These are phyloP conservation scores for Flaveria sonorensis DNA, from an alignment of 129 eudicot species.

Conservation along the genomic window DNA sequence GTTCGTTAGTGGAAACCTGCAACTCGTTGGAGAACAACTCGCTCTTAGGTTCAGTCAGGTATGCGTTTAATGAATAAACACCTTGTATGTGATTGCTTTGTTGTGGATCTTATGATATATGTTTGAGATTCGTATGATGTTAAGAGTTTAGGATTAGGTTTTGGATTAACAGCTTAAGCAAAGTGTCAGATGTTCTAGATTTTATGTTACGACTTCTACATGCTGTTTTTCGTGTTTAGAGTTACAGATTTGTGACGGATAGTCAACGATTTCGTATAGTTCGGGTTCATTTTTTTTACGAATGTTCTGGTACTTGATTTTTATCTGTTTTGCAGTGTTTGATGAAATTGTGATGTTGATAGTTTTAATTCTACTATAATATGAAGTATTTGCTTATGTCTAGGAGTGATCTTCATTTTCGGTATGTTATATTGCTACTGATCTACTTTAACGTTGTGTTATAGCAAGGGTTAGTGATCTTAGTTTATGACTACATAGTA, in stretches of 20 bases:
- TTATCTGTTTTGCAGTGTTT: slow-evolving; percentile 4
- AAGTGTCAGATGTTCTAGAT: not conserved
- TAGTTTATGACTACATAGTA: not conserved
- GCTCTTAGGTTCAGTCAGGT: slow-evolving; percentile 92
- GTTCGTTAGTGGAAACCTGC: slow-evolving; percentile 79
- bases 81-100: not conserved
- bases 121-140: not conserved
- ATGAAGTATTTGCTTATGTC: slow-evolving; percentile 9
- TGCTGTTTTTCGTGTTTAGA: not conserved
- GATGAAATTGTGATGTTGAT: slow-evolving; percentile 9
- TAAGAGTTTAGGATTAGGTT: slow-evolving; percentile 7
- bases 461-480: not conserved
- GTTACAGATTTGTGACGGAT: not conserved
- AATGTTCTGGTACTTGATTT: not conserved
- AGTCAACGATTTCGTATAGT: slow-evolving; percentile 14
- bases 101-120: not conserved
- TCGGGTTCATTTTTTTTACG: too few species aligned
- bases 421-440: not conserved
- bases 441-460: not conserved
- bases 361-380: not conserved
- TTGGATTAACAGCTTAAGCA: not conserved
- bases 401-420: slow-evolving; percentile 1
- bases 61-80: not conserved
- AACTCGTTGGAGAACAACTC: slow-evolving; percentile 78
- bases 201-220: not conserved